A percentile compares a stretch with the other conserved stretches of the same genome.
phyloP scores from a whole-genome alignment of 768 basidiomycete species.

The Holtermanniella nyarrowii region DNA sequence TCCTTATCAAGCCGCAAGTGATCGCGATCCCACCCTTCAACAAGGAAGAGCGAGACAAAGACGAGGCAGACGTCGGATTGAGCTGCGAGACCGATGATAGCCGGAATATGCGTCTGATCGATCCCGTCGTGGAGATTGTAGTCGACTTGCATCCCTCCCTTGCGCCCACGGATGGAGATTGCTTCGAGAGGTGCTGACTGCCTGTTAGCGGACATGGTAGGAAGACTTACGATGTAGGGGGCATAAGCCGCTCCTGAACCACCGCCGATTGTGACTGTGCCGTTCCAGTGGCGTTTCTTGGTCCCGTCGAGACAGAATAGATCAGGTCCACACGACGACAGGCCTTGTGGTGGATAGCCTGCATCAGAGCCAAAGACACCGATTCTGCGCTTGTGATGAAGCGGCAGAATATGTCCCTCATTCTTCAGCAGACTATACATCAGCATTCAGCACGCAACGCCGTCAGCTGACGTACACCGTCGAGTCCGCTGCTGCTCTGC shows the following conservation, averaged over 20 bases:
- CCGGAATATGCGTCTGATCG: constrained; percentile 18
- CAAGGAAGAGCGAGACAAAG: constrained; percentile 34
- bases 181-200: constrained; percentile 35
- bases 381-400: constrained; percentile 40
- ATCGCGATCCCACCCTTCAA: constrained; percentile 37
- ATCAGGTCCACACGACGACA: constrained; percentile 31
- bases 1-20: constrained; percentile 23
- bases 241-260: constrained; percentile 35
- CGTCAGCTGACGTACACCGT: constrained; percentile 20
- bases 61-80: constrained; percentile 37
- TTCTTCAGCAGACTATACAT: constrained; percentile 36
- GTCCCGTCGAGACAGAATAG: constrained; percentile 27
- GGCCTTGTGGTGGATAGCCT: constrained; percentile 40
- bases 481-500: constrained; percentile 31
- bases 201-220: background rate
- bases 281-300: constrained; percentile 31
- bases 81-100: constrained; percentile 23
- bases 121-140: constrained; percentile 21
- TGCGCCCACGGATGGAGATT: constrained; percentile 21
- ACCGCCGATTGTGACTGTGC: constrained; percentile 36
- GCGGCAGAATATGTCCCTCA: constrained; percentile 19
- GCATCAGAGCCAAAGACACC: constrained; percentile 52
- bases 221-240: constrained; percentile 28
- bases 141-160: constrained; percentile 25
- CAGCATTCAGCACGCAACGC: no score